These are phyloP conservation scores for Helicocarpus griseus DNA, from an alignment of 2,329 filamentous ascomycete species.

Conservation along the genomic window DNA sequence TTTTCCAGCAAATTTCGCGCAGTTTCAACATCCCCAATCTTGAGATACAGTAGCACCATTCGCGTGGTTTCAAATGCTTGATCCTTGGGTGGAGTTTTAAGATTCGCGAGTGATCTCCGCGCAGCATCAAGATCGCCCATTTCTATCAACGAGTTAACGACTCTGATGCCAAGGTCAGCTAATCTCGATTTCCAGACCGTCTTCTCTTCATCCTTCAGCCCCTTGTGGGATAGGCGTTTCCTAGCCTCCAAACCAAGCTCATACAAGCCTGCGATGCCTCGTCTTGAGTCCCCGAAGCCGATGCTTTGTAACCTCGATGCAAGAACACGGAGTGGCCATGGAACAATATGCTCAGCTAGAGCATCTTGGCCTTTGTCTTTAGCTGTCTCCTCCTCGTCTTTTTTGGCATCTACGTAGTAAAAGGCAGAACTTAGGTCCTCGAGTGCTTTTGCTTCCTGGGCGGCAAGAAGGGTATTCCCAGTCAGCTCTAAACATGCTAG, in stretches of 20 bases:
- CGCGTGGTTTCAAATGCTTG: constrained; percentile 27
- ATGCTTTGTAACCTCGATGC: constrained; percentile 76
- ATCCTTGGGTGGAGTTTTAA: constrained; percentile 33
- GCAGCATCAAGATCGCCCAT: constrained; percentile 84
- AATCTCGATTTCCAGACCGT: constrained; percentile 63
- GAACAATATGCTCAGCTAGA: constrained; percentile 55
- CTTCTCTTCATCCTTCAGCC: constrained; percentile 44
- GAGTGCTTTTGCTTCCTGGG: constrained; percentile 54
- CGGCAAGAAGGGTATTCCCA: constrained; percentile 59
- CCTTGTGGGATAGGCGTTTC: constrained; percentile 44
- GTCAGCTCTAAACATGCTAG: constrained; percentile 74
- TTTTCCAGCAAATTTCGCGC: constrained; percentile 48
- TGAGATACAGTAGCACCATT: constrained; percentile 60
- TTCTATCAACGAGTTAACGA: constrained; percentile 43
- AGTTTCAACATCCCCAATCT: constrained; percentile 64
- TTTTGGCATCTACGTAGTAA: constrained; percentile 31
- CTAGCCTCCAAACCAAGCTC: constrained; percentile 75
- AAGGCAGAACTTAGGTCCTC: constrained; percentile 52
- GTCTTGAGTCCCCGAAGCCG: constrained; percentile 72
- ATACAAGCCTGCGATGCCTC: constrained; percentile 83
- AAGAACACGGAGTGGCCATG: constrained; percentile 78
- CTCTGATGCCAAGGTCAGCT: constrained; percentile 60
- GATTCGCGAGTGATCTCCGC: constrained; percentile 56
- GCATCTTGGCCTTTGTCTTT: constrained; percentile 47
- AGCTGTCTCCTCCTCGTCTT: constrained; percentile 39